Base-by-base conservation (phyloP, 2,329 filamentous ascomycete genomes). In the Zarea fungicola region DNA sequence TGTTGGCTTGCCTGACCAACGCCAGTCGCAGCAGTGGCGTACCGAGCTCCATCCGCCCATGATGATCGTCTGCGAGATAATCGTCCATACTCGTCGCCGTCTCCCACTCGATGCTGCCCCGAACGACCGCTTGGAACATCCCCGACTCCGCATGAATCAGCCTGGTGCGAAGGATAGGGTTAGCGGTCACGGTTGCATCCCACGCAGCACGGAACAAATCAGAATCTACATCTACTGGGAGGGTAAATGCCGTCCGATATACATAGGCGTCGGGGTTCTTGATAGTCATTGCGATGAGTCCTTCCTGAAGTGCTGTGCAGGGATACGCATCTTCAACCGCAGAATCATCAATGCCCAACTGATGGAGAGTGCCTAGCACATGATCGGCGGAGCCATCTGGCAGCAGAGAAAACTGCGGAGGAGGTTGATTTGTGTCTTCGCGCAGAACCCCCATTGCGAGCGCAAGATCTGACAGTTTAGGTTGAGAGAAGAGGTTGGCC, bases 321-420 rank as follows among this genome's bases (percentile, higher is more conserved):
- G 54, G 54, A 28, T 68, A 70, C 0, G 70, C 58, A 46, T 73
- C 68, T 26, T 69, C 60, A n/a, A 67, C 54, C n/a, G n/a, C n/a
- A n/a, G n/a, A n/a, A n/a, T n/a, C n/a, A n/a, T n/a, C n/a, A n/a
- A 2, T 43, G 14, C 6, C 50, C 49, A 5, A n/a, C 23, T 13
- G 55, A 46, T 3, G 56, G n/a, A n/a, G n/a, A n/a, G n/a, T n/a
- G n/a, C n/a, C n/a, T n/a, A n/a, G n/a, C n/a, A n/a, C n/a, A n/a
- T n/a, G n/a, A n/a, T n/a, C n/a, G n/a, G n/a, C n/a, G n/a, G n/a
- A n/a, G n/a, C n/a, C n/a, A n/a, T n/a, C n/a, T n/a, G 34, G 28
- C n/a, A 22, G 36, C 5, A 45, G 32, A 34, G 35, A 16, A 3
- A 11, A 26, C 19, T 35, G n/a, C n/a, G n/a, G n/a, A n/a, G n/a